These are phyloP conservation scores for Xylariaceae sp. DNA, from an alignment of 2,329 filamentous ascomycete genomes.

Conservation along the genomic window DNA sequence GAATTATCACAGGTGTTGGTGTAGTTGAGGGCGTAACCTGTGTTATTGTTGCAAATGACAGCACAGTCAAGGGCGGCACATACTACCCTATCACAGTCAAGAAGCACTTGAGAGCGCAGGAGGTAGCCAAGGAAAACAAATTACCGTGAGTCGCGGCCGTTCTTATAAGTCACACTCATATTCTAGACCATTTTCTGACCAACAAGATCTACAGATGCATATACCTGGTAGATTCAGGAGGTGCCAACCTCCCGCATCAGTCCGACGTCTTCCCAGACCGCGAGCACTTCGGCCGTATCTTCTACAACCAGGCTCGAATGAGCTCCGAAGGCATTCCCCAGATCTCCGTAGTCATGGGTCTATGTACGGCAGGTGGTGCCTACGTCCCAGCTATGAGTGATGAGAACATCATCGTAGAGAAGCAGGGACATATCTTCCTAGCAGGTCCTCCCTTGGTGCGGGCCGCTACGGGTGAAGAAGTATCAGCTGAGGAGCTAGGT, in stretches of 20 bases:
- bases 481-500: slow-evolving; percentile 84
- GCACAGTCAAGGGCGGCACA: slow-evolving; percentile 93
- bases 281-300: slow-evolving; percentile 94
- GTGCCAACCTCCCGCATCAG: slow-evolving; percentile 91
- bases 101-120: slow-evolving; percentile 91
- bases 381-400: slow-evolving; percentile 98
- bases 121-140: slow-evolving; percentile 82
- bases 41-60: slow-evolving; percentile 92
- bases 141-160: slow-evolving; percentile 43
- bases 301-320: slow-evolving; percentile 97
- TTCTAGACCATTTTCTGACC: too few relatives aligned
- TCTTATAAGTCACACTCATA: too few relatives aligned
- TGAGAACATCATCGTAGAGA: slow-evolving; percentile 92
- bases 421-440: slow-evolving; percentile 96
- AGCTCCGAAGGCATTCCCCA: slow-evolving; percentile 83
- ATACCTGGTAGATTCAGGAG: slow-evolving; percentile 93
- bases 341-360: slow-evolving; percentile 93
- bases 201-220: slow-evolving; percentile 56
- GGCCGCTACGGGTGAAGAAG: slow-evolving; percentile 88
- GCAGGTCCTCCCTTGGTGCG: slow-evolving; percentile 92
- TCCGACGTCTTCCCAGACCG: slow-evolving; percentile 92
- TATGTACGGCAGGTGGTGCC: slow-evolving; percentile 90
- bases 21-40: slow-evolving; percentile 86
- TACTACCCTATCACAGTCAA: slow-evolving; percentile 98
- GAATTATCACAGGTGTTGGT: slow-evolving; percentile 88